Conservation (phyloP, 2,329 filamentous ascomycete species). For the Colletotrichum musae region DNA sequence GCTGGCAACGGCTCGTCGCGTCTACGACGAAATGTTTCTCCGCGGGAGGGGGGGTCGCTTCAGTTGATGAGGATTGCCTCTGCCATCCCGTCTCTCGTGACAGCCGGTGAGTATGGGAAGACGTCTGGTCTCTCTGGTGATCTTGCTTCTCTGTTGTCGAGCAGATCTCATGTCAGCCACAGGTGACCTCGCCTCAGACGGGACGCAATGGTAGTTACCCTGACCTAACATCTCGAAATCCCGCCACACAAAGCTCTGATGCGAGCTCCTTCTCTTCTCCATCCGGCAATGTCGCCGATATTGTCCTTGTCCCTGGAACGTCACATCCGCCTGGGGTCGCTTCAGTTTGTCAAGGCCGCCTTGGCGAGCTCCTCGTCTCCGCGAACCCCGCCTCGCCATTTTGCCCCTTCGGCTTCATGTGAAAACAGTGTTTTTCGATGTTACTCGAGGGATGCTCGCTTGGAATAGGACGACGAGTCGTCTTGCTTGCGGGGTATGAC, state of each 20-base stretch:
- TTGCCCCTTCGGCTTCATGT: constrained; percentile 30
- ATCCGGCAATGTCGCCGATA: constrained; percentile 30
- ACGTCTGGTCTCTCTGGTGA: too few species aligned
- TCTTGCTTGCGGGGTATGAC: constrained; percentile 14
- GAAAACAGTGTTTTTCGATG: constrained; percentile 2
- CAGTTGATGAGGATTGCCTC: too few species aligned
- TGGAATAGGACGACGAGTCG: too few species aligned
- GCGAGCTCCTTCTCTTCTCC: constrained; percentile 5
- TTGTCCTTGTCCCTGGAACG: constrained; percentile 10
- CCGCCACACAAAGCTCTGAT: not conserved
- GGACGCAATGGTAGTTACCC: too few species aligned
- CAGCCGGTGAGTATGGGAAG: too few species aligned
- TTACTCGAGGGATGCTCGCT: not conserved
- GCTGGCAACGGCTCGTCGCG: too few species aligned
- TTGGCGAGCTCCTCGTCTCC: constrained; percentile 23
- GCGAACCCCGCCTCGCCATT: constrained; percentile 4
- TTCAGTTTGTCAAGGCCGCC: constrained; percentile 25
- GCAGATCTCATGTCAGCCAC: too few species aligned
- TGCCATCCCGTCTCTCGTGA: too few species aligned
- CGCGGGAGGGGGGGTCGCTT: too few species aligned
- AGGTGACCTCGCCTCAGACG: too few species aligned
- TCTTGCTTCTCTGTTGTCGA: too few species aligned
- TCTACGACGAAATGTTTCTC: too few species aligned
- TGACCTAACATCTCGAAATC: not conserved
- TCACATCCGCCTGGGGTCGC: constrained; percentile 29